Evolutionary conservation across 768 basidiomycete genomes (phyloP), one percentile per base, ranked within the genome.

Genomic region (Pholiota conissans): DNA sequence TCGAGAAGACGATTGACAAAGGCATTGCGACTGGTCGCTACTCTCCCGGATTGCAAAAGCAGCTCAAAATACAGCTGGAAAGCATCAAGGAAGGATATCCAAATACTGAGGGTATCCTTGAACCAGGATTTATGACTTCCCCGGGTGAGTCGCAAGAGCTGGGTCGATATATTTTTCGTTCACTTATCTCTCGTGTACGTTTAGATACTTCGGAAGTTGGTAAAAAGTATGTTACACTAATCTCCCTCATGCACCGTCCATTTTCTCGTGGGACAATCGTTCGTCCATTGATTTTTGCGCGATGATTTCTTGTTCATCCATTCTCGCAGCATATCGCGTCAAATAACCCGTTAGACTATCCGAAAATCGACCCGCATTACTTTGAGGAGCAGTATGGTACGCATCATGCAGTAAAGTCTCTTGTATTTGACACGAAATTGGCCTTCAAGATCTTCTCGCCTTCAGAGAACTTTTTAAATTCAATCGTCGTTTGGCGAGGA

Each of bases 31-130:
- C 34, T 20, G 27, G 27, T 37, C 35, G 35, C 8, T 52, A 39
- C 20, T 52, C 51, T 22, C 26, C 46, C 7, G 59, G 55, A 4
- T 30, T 61, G 40, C 32, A 54, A 32, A 61, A 61, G 35, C 59
- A 60, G 20, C 56, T 56, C 14, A n/a, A 56, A 3, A 22, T 60
- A 8, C 55, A 47, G 18, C 39, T 52, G 24, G 46, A 39, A 10
- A 56, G 50, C 32, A 39, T 60, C 35, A 28, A 28, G 6, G 24
- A 35, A 18, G 55, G 47, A 9, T 2, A 60, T n/a, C 32, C 51
- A 14, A 22, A 35, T 2, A 32, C 9, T 16, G 51, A 52, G 34
- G 39, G 20, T 5, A 26, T 52, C 37, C 35, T 52, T 5, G n/a
- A 34, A 1, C 51, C 37, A 39, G 35, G 51, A 5, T 52, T 52